Base-by-base conservation (phyloP, 768 basidiomycete species). In the Pholiota microspora region DNA sequence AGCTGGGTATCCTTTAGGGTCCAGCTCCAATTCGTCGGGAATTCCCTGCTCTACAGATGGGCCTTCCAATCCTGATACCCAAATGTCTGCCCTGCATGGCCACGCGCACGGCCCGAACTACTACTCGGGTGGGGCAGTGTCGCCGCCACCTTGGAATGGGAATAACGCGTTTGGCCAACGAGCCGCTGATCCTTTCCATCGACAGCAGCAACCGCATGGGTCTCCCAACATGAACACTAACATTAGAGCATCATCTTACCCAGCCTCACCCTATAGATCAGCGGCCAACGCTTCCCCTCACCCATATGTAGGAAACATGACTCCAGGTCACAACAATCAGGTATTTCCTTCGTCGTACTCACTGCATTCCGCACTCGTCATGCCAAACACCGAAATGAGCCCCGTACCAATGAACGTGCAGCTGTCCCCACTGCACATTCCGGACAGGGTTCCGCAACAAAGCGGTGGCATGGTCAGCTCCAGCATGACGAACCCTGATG, bases 351-450 rank as follows among this genome's bases (percentile, higher is more conserved):
- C 52, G 9, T 51, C 54, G 18, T 48, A 54, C 53, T 48, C 53
- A n/a, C 34, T 54, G 6, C 53, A 46, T 4, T 24, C 53, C 1
- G 44, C 53, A 10, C 53, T 54, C 32, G 23, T 29, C 16, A 23
- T 46, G 24, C 53, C 53, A n/a, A 13, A 31, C 10, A 10, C 15
- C 45, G 53, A 35, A 21, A 25, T 15, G 16, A 4, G 25, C 4
- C 9, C 44, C 21, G 24, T n/a, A 4, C 18, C 28, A 13, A 15
- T 28, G n/a, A 32, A 36, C 31, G 15, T 44, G 24, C 51, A 45
- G 18, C 28, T 57, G 45, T 57, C 56, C 8, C 56, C 56, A 13
- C 23, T 57, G 16, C 56, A 57, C 31, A 42, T 57, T 25, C 56
- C 56, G n/a, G 56, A 53, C 42, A 27, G 56, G 15, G 25, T 36